Base-by-base conservation (phyloP, 768 basidiomycete species). In the Suillus luteus region DNA sequence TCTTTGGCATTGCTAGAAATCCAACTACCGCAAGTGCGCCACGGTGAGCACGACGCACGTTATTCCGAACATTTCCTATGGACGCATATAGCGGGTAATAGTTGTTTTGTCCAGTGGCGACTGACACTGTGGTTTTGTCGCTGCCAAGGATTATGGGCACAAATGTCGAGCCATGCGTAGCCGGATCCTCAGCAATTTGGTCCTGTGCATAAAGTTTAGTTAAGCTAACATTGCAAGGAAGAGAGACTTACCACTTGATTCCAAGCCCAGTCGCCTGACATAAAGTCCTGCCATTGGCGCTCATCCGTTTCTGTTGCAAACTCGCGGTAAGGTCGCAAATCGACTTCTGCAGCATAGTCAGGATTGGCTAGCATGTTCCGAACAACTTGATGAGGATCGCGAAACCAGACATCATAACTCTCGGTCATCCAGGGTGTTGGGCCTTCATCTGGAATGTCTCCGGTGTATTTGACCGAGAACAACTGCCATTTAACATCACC, bases 401-500 rank as follows among this genome's bases (percentile, higher is more conserved):
- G 68, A 49, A 27, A 66, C 70, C 70, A 73, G 3, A 75, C 65
- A 27, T 72, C 70, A 52, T 71, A 71, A 2, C 68, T 57, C 5
- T 63, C 67, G 0, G 49, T 62, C 73, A 72, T 77, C 76, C 75
- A 77, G 4, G 63, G 31, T 10, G 72, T 70, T 5, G 40, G 35
- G 7, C 65, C 61, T 14, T 66, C 65, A 6, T 67, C 59, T 1
- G 62, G 62, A 3, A 65, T 27, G 0, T 46, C 55, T 1, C 72
- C 73, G 0, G 60, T 59, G 38, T 78, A 80, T 6, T 62, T 55
- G 15, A 77, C 55, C 1, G 66, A 58, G 61, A 82, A 77, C 0
- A 66, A 71, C 11, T 75, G 55, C 80, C 81, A 83, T 0, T 78
- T 73, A 10, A 71, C 69, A 43, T 77, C 76, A 7, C 81, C 79